Evolutionary conservation across 345 rosid genomes (phyloP).

Genomic region (Populus ilicifolia): DNA sequence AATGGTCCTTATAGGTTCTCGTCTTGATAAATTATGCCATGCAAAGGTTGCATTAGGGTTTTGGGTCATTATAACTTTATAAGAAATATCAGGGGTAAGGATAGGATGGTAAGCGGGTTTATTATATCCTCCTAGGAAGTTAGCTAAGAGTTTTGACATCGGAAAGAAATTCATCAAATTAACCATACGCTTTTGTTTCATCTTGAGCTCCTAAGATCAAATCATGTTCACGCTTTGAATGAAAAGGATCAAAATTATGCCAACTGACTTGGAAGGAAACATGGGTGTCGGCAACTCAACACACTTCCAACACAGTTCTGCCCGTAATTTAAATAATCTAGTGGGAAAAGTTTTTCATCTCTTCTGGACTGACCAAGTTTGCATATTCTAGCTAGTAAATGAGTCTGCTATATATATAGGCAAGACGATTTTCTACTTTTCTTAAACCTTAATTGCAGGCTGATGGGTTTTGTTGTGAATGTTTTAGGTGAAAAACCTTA

Average conservation of each 20-base stretch:
- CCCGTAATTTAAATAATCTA: neutral
- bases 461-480: neutral
- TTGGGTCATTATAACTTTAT: neutral
- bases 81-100: neutral
- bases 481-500: slow-evolving; percentile 65
- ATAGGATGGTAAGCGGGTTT: neutral
- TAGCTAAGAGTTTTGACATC: too few species aligned
- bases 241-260: neutral
- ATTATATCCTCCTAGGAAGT: too few species aligned
- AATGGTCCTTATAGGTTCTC: neutral
- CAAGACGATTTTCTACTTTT: neutral
- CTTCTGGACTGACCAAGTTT: neutral
- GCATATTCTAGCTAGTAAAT: neutral
- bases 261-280: too few species aligned
- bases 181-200: neutral
- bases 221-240: neutral
- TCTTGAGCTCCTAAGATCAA: neutral
- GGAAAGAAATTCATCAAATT: neutral
- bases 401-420: too few species aligned
- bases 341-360: neutral
- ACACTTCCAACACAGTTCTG: too few species aligned
- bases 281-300: too few species aligned
- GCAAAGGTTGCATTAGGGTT: neutral
- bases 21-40: neutral
- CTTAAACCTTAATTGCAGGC: neutral